phyloP scores from a whole-genome alignment of 345 rosid genomes.

The Syzygium aromaticum region DNA sequence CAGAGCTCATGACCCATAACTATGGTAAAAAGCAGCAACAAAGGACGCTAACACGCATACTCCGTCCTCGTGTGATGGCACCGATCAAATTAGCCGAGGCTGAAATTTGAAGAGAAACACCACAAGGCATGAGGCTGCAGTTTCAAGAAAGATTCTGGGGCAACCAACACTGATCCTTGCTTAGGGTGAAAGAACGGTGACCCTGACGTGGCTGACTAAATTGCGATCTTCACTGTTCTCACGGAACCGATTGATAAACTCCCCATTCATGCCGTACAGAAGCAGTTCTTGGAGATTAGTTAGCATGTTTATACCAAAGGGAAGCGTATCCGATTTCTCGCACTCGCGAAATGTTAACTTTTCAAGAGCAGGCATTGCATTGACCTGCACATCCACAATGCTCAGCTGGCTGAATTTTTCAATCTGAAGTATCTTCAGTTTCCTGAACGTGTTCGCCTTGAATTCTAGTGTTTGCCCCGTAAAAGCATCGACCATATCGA shows the following conservation, averaged over 20 bases:
- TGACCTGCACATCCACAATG: background rate
- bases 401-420: background rate
- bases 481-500: background rate
- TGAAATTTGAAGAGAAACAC: background rate
- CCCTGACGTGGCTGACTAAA: background rate
- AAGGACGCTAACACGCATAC: background rate
- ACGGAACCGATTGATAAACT: background rate
- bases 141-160: background rate
- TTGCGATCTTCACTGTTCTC: background rate
- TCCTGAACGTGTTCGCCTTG: background rate
- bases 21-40: background rate
- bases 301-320: background rate
- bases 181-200: background rate
- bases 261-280: background rate
- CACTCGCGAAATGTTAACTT: background rate
- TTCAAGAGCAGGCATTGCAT: background rate
- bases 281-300: background rate
- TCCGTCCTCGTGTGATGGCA: background rate
- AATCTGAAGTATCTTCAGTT: conserved; percentile 1
- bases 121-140: background rate
- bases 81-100: background rate
- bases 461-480: background rate
- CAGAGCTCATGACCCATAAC: background rate
- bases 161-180: background rate
- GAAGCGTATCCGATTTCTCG: background rate